A percentile compares a stretch with the other conserved stretches of the same genome.
Conservation (phyloP, 352 stramenopile genomes). For the Phytophthora boehmeriae region DNA sequence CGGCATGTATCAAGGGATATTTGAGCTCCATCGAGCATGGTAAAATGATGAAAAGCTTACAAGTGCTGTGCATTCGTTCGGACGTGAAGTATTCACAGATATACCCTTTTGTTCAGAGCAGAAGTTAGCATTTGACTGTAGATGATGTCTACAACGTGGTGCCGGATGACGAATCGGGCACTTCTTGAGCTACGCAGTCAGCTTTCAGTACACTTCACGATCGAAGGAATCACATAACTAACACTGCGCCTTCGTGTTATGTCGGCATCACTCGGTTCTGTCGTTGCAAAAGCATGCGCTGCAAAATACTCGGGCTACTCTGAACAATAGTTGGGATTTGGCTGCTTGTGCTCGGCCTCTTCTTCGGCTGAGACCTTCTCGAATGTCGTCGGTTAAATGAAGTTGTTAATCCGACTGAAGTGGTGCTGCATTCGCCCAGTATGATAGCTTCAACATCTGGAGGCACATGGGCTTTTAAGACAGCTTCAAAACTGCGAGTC, state of each 20-base stretch:
- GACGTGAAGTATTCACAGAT: neutral
- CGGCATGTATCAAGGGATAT: conserved; percentile 18
- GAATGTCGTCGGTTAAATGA: neutral
- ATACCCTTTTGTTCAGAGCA: too few relatives aligned
- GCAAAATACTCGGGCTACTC: conserved; percentile 50
- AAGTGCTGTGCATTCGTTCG: conserved; percentile 13
- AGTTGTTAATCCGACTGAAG: neutral
- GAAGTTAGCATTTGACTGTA: too few relatives aligned
- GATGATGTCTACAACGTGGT: too few relatives aligned
- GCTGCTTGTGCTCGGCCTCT: neutral
- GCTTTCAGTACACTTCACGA: too few relatives aligned
- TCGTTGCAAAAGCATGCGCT: conserved; percentile 63
- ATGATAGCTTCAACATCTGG: conserved; percentile 2
- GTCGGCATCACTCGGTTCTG: conserved; percentile 52
- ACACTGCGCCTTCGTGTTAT: conserved; percentile 6
- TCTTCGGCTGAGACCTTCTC: conserved; percentile 1
- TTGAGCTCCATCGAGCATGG: conserved; percentile 8
- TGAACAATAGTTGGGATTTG: conserved; percentile 17
- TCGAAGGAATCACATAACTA: neutral
- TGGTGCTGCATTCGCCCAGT: conserved; percentile 8
- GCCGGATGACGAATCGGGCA: too few relatives aligned
- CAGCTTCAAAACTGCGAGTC: conserved; percentile 9
- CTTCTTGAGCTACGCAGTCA: too few relatives aligned
- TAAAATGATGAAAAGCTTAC: conserved; percentile 20
- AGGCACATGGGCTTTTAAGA: conserved; percentile 8